Percentiles rank a stretch among this genome's conserved stretches.
phyloP scores from a whole-genome alignment of 345 rosid genomes.

The Dovyalis caffra region DNA sequence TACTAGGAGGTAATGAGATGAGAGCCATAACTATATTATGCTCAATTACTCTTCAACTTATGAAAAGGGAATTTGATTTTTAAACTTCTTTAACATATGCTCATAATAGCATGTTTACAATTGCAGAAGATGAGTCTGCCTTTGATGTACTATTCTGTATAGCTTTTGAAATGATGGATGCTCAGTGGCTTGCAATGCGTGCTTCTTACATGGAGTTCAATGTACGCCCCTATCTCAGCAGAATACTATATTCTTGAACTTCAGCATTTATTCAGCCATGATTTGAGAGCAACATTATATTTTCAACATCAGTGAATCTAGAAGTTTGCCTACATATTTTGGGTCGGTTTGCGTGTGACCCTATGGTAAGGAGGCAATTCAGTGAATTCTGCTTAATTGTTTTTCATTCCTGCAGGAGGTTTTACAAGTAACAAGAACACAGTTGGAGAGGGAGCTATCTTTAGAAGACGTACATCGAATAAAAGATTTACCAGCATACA shows the following conservation, averaged over 20 bases:
- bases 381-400: neutral
- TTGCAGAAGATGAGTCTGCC: conserved; percentile 86
- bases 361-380: neutral
- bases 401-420: conserved; percentile 64
- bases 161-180: conserved; percentile 98
- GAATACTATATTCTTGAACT: neutral
- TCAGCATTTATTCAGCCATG: neutral
- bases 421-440: conserved; percentile 67
- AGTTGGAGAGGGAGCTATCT: conserved; percentile 80
- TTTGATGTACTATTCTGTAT: conserved; percentile 90
- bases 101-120: conserved; percentile 16
- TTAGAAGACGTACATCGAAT: conserved; percentile 74
- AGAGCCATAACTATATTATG: neutral
- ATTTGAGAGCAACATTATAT: neutral
- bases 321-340: neutral
- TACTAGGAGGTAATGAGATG: conserved; percentile 71
- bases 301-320: neutral
- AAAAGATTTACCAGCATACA: conserved; percentile 85
- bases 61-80: neutral
- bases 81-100: neutral
- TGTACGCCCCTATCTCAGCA: conserved; percentile 37
- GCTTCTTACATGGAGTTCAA: conserved; percentile 99
- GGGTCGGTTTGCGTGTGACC: neutral
- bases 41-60: neutral
- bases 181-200: conserved; percentile 98